Conservation (phyloP, 139 green algal genomes). For the Closterium sp. region DNA sequence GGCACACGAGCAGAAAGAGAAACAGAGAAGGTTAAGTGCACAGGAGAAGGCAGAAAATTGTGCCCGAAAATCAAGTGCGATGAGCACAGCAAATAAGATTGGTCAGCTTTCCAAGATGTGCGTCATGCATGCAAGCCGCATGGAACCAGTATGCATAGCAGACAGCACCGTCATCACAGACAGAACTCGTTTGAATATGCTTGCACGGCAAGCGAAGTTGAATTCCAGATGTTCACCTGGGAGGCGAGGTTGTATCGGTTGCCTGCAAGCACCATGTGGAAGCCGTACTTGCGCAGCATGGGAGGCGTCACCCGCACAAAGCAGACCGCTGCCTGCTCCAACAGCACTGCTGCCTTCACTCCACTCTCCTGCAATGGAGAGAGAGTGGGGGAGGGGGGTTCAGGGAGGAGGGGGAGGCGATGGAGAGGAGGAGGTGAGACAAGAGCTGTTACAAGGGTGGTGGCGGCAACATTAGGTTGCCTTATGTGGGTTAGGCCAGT, state of each 20-base stretch:
- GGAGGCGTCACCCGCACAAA: conserved; percentile 62
- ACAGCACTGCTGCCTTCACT: conserved; percentile 73
- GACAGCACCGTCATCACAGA: no score
- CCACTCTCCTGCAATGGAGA: conserved; percentile 39
- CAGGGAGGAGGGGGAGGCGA: not conserved
- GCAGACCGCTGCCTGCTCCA: conserved; percentile 79
- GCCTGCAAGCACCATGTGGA: conserved; percentile 86
- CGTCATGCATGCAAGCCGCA: no score
- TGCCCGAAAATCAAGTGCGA: no score
- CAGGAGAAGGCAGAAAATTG: not conserved
- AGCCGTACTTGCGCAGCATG: conserved; percentile 72
- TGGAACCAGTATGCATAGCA: no score
- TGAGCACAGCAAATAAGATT: no score
- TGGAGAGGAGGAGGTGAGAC: no score
- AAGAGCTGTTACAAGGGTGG: no score
- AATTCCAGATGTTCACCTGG: not conserved
- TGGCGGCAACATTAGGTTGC: no score
- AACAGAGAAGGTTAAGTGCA: not conserved
- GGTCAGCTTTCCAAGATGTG: no score
- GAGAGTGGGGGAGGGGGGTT: not conserved
- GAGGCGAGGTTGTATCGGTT: conserved; percentile 72
- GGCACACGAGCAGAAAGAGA: not conserved
- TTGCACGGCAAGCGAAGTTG: not conserved
- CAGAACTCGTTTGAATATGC: not conserved
- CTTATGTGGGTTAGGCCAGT: no score